Evolutionary conservation across 805 yeast genomes (phyloP).

Genomic region (Starmerella stellata): DNA sequence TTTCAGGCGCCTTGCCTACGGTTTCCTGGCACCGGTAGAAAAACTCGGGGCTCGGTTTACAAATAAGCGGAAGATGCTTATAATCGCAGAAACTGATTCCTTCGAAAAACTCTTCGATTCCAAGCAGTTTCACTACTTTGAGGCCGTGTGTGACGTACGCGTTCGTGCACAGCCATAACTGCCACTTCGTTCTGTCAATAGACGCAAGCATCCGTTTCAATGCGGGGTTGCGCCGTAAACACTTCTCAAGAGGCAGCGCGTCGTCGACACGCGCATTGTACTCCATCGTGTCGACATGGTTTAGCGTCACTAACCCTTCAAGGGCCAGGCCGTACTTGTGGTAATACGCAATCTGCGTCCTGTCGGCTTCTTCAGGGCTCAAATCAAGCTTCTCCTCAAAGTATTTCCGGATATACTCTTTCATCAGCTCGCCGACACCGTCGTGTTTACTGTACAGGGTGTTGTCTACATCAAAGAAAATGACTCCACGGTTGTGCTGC

Average conservation of each 20-base stretch:
- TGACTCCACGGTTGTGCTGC: conserved; percentile 20
- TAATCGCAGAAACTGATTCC: conserved; percentile 91
- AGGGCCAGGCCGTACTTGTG: conserved; percentile 79
- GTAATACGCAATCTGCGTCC: conserved; percentile 58
- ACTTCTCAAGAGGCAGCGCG: conserved; percentile 64
- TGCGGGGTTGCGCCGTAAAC: conserved; percentile 38
- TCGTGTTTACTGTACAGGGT: conserved; percentile 64
- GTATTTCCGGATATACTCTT: conserved; percentile 60
- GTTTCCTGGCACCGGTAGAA: conserved; percentile 40
- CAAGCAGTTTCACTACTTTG: conserved; percentile 60
- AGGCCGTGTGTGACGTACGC: conserved; percentile 84
- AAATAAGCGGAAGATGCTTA: conserved; percentile 38
- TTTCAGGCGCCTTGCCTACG: conserved; percentile 34
- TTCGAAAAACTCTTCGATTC: conserved; percentile 82
- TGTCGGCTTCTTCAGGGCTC: conserved; percentile 53
- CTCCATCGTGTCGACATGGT: conserved; percentile 67
- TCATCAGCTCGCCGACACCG: conserved; percentile 74
- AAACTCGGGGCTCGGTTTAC: conserved; percentile 72
- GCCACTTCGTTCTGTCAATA: conserved; percentile 35
- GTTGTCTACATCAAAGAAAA: conserved; percentile 88
- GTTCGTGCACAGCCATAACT: conserved; percentile 83
- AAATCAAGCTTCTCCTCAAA: conserved; percentile 48
- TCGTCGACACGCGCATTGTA: conserved; percentile 84
- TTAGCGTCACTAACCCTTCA: conserved; percentile 56
- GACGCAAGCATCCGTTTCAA: conserved; percentile 21